Evolutionary conservation across 2,329 filamentous ascomycete species (phyloP).

Genomic region (Ceratocystis alfenasii): DNA sequence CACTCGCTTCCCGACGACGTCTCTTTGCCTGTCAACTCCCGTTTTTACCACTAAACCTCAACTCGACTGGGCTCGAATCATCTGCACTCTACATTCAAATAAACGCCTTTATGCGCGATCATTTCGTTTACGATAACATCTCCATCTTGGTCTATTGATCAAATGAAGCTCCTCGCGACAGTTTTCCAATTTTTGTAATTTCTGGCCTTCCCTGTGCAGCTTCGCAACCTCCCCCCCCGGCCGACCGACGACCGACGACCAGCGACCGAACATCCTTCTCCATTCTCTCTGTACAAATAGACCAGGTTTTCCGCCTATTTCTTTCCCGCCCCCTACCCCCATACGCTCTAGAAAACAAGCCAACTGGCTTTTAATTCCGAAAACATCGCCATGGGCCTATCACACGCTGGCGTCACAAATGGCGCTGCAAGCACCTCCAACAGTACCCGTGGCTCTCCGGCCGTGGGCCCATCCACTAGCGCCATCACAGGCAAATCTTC

Average conservation of each 20-base stretch:
- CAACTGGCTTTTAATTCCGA: not conserved
- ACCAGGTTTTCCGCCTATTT: not conserved
- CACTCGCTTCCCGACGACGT: not conserved
- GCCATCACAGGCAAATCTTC: conserved; percentile 31
- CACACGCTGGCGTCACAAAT: conserved; percentile 27
- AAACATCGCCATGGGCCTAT: conserved; percentile 16
- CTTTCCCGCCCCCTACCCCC: not conserved
- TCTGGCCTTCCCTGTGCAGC: not conserved
- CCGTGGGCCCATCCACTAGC: conserved; percentile 29
- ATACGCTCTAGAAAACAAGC: not conserved
- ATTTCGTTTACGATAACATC: not conserved
- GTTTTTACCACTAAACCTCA: not conserved
- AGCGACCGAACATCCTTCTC: not conserved
- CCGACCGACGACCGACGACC: not conserved
- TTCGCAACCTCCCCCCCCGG: not conserved
- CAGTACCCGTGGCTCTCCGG: conserved; percentile 43
- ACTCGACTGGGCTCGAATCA: not conserved
- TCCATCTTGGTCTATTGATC: conserved; percentile 2
- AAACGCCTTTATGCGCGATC: conserved; percentile 14
- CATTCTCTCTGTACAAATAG: not conserved
- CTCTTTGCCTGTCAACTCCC: not conserved
- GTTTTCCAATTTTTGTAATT: conserved; percentile 3
- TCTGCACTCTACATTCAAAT: not conserved
- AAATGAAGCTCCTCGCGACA: conserved; percentile 15
- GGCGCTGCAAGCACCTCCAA: conserved; percentile 31